Base-by-base conservation (phyloP, 2,329 filamentous ascomycete genomes). In the Chalaropsis thielavioides region DNA sequence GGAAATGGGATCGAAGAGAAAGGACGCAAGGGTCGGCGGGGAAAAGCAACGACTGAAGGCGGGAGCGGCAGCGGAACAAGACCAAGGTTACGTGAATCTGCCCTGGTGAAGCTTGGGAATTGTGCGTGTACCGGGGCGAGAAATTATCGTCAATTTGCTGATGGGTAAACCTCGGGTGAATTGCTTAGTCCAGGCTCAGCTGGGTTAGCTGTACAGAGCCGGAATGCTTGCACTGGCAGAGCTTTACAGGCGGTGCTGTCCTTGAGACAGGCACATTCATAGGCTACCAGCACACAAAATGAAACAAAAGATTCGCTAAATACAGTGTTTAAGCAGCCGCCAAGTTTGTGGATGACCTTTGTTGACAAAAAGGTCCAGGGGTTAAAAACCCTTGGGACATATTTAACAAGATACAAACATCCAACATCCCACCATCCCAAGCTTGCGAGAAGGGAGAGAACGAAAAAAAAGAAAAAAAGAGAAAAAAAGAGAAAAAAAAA, bases 91-190 rank as follows among this genome's bases (percentile, higher is more conserved):
- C 31, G 40, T 63, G 22, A 31, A 15, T 64, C 51, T 64, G 40
- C 54, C 17, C 51, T 58, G 19, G 54, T 59, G 62, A 64, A 64
- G 62, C 62, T 60, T 60, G 41, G 62, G 41, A 59, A 44, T 60
- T 46, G 69, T 79, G 84, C 70, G 85, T 86, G 70, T 77, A 71
- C 41, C 51, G 59, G 68, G 54, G 41, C 66, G 66, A 67, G 66
- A 67, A 67, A 67, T 65, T 67, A 67, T 67, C 66, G 66, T 61
- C 64, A 65, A 62, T 54, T 56, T 54, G 54, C 7, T 11, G 24
- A 22, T 59, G 65, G 65, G 24, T 67, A 74, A 77, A 77, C 73
- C 73, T 76, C 76, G 76, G 76, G 70, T 77, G 77, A 76, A 71
- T 70, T 64, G 67, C 15, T 15, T 43, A 15, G 17, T 15, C 60